Conservation (phyloP, 257 asterid genomes). For the Solanum lignicaule region DNA sequence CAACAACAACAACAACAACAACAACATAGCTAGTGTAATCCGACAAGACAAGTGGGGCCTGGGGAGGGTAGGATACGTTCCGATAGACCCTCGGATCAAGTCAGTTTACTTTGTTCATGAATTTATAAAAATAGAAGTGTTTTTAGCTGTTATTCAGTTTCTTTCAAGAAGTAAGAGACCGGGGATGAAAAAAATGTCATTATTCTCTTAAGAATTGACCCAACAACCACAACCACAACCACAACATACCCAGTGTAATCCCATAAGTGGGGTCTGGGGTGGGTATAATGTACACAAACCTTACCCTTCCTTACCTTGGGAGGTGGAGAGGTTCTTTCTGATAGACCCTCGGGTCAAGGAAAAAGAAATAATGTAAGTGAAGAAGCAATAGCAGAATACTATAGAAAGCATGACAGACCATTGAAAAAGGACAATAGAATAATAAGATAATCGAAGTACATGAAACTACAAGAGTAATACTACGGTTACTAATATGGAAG, state of each 20-base stretch:
- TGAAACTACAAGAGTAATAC: not conserved
- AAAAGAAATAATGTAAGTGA: not conserved
- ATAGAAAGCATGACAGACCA: not conserved
- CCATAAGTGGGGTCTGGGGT: not conserved
- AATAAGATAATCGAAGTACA: not conserved
- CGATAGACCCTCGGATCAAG: not conserved
- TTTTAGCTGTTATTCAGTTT: not conserved
- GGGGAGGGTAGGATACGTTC: not conserved
- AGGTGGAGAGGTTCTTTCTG: not conserved
- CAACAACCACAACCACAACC: not conserved
- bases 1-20: not conserved
- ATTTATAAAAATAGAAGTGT: not conserved
- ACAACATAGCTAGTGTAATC: not conserved
- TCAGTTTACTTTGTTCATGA: not conserved
- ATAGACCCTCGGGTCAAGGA: not conserved
- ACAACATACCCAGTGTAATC: not conserved
- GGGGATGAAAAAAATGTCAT: constrained; percentile 61
- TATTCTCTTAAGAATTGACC: not conserved
- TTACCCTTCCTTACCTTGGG: not conserved
- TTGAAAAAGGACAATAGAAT: not conserved
- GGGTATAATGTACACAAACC: not conserved
- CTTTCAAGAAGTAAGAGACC: constrained; percentile 27
- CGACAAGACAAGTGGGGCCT: not conserved
- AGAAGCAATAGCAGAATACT: not conserved
- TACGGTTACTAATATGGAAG: not conserved